Conservation (phyloP, 2,329 filamentous ascomycete genomes). For the Mycosphaerella sp. region DNA sequence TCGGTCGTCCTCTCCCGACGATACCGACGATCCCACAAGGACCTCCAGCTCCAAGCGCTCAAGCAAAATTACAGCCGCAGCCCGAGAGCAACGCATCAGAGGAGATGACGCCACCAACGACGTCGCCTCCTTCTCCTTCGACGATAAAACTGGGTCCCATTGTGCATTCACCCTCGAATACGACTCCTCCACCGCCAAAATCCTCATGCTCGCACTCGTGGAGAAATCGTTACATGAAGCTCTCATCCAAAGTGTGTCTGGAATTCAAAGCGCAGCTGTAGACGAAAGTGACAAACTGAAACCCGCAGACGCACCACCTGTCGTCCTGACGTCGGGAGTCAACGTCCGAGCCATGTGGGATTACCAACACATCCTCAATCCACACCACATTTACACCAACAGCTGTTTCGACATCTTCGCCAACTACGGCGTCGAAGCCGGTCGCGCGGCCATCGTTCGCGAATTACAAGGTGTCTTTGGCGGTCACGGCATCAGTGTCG, state of each 20-base stretch:
- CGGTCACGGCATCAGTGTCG: slow-evolving; percentile 86
- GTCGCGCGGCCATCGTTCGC: slow-evolving; percentile 75
- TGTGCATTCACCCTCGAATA: slow-evolving; percentile 82
- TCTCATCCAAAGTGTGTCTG: slow-evolving; percentile 78
- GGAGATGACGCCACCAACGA: slow-evolving; percentile 52
- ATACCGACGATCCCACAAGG: slow-evolving; percentile 27
- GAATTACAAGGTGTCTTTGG: slow-evolving; percentile 83
- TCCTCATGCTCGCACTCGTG: slow-evolving; percentile 87
- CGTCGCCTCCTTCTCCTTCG: slow-evolving; percentile 72
- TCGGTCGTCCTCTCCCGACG: slow-evolving; percentile 32
- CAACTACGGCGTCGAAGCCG: slow-evolving; percentile 90
- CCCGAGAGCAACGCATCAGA: slow-evolving; percentile 60
- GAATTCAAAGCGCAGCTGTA: slow-evolving; percentile 65
- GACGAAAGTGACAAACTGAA: slow-evolving; percentile 51
- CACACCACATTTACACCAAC: slow-evolving; percentile 82
- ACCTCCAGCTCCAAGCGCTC: background rate
- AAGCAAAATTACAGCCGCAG: slow-evolving; percentile 40
- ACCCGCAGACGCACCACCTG: slow-evolving; percentile 37
- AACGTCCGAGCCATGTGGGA: slow-evolving; percentile 89
- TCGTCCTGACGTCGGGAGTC: slow-evolving; percentile 72
- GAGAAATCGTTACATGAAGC: slow-evolving; percentile 72
- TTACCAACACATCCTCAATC: slow-evolving; percentile 78
- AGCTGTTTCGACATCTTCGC: slow-evolving; percentile 80
- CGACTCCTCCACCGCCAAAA: slow-evolving; percentile 71
- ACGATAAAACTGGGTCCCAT: slow-evolving; percentile 64